Evolutionary conservation across 352 stramenopile species (phyloP).

Genomic region (Phytophthora palmivora): DNA sequence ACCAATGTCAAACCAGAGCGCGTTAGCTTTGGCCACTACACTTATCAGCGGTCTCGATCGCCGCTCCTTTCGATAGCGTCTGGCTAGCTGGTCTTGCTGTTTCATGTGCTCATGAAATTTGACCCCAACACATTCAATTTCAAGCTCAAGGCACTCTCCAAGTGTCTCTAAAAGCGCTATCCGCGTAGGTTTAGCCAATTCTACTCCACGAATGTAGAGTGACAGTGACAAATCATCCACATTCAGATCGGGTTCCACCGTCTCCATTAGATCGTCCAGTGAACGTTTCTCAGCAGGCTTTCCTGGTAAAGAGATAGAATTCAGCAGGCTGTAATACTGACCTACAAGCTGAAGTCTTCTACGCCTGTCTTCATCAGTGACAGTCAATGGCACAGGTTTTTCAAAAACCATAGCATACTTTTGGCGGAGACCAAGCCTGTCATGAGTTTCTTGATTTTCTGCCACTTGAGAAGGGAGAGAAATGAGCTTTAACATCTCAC

Average conservation of each 20-base stretch:
- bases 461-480: constrained; percentile 51
- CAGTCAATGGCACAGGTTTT: constrained; percentile 42
- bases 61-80: constrained; percentile 58
- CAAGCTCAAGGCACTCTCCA: constrained; percentile 61
- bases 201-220: constrained; percentile 67
- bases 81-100: constrained; percentile 62
- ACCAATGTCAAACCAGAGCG: constrained; percentile 60
- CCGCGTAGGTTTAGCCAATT: constrained; percentile 65
- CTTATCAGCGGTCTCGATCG: constrained; percentile 45
- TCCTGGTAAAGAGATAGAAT: constrained; percentile 24
- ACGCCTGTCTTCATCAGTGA: constrained; percentile 56
- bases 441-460: constrained; percentile 39
- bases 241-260: constrained; percentile 69
- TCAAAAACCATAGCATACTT: constrained; percentile 64
- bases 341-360: constrained; percentile 52
- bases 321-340: constrained; percentile 68
- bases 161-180: constrained; percentile 64
- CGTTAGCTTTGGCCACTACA: constrained; percentile 42
- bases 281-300: constrained; percentile 11
- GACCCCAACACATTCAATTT: constrained; percentile 69
- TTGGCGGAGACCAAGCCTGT: constrained; percentile 45
- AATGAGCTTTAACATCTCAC: constrained; percentile 70
- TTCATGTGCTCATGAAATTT: constrained; percentile 79
- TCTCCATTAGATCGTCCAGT: constrained; percentile 58
- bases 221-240: constrained; percentile 70